phyloP scores from a whole-genome alignment of 371 early-diverging fungal species.

The Circinella umbellata region DNA sequence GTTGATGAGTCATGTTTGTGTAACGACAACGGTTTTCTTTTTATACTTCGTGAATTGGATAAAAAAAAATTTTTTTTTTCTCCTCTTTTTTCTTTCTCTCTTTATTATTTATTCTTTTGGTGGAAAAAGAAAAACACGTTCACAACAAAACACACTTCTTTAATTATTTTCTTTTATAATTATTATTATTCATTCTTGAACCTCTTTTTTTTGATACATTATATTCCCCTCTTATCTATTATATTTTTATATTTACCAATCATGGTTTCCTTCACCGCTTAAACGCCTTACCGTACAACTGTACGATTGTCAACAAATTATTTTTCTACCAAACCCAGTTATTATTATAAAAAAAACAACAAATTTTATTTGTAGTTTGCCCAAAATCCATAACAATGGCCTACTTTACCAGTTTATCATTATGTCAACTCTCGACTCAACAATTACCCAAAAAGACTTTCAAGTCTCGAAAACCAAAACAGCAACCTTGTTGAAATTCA shows the following conservation, averaged over 20 bases:
- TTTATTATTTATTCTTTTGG: not conserved
- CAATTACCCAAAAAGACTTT: slow-evolving; percentile 23
- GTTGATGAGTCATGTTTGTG: not conserved
- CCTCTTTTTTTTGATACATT: slow-evolving; percentile 2
- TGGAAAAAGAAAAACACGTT: not conserved
- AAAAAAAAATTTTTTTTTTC: not conserved
- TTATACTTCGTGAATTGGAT: not conserved
- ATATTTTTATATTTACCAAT: not conserved
- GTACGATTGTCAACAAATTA: slow-evolving; percentile 13
- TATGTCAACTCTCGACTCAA: slow-evolving; percentile 19
- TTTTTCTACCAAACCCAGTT: slow-evolving; percentile 5
- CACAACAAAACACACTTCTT: not conserved
- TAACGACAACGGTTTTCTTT: not conserved
- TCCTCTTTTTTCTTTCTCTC: not conserved
- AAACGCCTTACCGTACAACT: slow-evolving; percentile 24
- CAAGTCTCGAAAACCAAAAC: slow-evolving; percentile 27
- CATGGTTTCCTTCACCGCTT: slow-evolving; percentile 31
- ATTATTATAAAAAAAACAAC: not conserved
- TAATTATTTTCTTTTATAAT: not conserved
- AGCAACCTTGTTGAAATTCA: slow-evolving; percentile 21
- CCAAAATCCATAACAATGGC: slow-evolving; percentile 21
- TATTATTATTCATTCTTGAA: not conserved
- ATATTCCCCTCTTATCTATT: slow-evolving; percentile 1
- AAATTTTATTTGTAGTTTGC: slow-evolving; percentile 12
- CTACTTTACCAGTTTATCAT: slow-evolving; percentile 21